Base-by-base conservation (phyloP, 2,329 filamentous ascomycete genomes). In the Arthrobotrys sphaeroides region DNA sequence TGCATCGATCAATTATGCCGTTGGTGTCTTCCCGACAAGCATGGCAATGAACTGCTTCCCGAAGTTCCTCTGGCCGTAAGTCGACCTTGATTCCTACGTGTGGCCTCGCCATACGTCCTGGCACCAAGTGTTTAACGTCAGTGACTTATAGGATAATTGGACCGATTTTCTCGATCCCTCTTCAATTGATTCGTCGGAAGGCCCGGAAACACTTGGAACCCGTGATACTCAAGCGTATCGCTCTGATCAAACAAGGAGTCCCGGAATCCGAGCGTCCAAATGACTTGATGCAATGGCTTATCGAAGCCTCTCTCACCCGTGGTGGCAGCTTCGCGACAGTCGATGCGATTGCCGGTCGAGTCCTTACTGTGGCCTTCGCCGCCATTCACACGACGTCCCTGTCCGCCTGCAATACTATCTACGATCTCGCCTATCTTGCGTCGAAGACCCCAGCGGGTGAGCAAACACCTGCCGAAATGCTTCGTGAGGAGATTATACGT, bases 1-100 rank as follows among this genome's bases (percentile, higher is more conserved):
- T 40, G 81, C 83, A 3, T 82, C 83, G n/a, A 85, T 86, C 70
- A 84, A 84, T 77, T 86, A 85, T 78, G 85, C 85, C 5, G 62
- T 84, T 13, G 83, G 84, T 20, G 66, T 85, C 2, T 82, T 84
- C 77, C 78, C 67, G 0, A 84, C 83, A 0, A 80, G 43, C 20
- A 65, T 77, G 64, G 18, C 49, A 20, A 24, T 75, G 22, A 75
- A 75, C 49, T 75, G 72, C 24, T 69, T 75, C 18, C 72, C 72
- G 6, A 75, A 68, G 10, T 75, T 67, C 20, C 49, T 57, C 2
- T 68, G 64, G 64, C 64, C 64, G 72, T 75, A 60, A 75, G 72
- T 12, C n/a, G 22, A 12, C 45, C 43, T 47, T 49, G 10, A 20
- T 18, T 9, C 22, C 40, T 31, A 33, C 3, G 18, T 51, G 7